These are phyloP conservation scores for Citrus reticulata DNA, from an alignment of 345 rosid species.

Conservation along the genomic window DNA sequence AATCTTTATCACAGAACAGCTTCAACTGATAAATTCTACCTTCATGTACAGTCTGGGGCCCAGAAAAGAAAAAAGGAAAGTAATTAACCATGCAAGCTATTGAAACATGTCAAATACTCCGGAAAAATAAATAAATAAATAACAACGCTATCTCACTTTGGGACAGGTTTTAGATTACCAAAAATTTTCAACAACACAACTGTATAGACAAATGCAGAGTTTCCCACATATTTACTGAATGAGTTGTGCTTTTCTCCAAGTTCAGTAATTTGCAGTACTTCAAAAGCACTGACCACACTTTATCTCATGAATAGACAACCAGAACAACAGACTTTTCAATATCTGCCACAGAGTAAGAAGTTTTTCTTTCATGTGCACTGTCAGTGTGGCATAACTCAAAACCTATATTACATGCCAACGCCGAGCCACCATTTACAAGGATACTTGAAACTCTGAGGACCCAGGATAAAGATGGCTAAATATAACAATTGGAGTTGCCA, in stretches of 20 bases:
- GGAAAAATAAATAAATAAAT: background rate
- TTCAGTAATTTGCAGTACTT: background rate
- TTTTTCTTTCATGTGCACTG: background rate
- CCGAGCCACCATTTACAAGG: background rate
- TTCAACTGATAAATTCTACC: constrained; percentile 95
- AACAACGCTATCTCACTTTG: background rate
- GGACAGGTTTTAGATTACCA: background rate
- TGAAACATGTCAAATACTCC: background rate
- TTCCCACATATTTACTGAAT: background rate
- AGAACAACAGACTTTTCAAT: background rate
- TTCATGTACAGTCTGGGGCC: constrained; percentile 82
- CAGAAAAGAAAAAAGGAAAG: background rate
- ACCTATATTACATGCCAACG: background rate
- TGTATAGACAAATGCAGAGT: background rate
- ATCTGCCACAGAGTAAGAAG: background rate
- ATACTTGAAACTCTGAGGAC: background rate
- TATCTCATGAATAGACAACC: background rate
- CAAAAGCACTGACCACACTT: background rate
- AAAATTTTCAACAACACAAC: background rate
- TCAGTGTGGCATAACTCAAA: background rate
- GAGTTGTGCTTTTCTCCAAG: background rate
- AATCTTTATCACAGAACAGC: constrained; percentile 97
- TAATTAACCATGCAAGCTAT: background rate
- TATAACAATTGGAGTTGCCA: background rate
- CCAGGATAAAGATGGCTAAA: background rate